These are phyloP conservation scores for Asterophora parasitica DNA, from an alignment of 768 basidiomycete species.

Conservation along the genomic window DNA sequence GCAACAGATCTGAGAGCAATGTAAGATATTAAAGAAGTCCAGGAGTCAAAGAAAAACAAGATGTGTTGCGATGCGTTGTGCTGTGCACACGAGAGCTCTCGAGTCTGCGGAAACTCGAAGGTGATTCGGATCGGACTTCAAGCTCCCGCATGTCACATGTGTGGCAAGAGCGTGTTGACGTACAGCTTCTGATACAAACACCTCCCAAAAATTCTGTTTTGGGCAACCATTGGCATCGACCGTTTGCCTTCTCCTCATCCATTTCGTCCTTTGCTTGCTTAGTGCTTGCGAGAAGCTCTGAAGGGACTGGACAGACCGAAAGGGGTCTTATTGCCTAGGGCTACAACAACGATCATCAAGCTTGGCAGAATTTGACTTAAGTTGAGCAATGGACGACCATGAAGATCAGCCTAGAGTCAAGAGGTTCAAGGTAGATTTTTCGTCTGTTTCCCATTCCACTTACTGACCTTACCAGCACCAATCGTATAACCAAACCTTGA, in stretches of 20 bases:
- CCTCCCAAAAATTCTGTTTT: conserved; percentile 4
- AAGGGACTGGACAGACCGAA: no score
- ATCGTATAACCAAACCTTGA: conserved; percentile 63
- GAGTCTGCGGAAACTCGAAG: no score
- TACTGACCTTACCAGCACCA: conserved; percentile 46
- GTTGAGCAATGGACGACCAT: conserved; percentile 14
- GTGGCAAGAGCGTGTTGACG: background rate
- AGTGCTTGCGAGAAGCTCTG: background rate
- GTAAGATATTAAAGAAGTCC: no score
- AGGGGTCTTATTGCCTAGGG: no score
- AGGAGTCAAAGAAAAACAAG: no score
- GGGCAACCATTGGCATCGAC: background rate
- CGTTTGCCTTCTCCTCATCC: background rate
- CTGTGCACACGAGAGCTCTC: no score
- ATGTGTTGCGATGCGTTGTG: no score
- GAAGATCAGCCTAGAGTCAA: conserved; percentile 34
- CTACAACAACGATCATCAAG: no score
- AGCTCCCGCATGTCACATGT: background rate
- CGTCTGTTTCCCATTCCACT: background rate
- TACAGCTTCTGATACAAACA: conserved; percentile 1
- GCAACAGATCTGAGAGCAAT: no score
- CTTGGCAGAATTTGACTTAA: no score
- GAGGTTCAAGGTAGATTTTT: conserved; percentile 42
- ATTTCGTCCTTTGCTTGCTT: background rate
- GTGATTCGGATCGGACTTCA: no score